Evolutionary conservation across 2,329 filamentous ascomycete species (phyloP), one percentile per base, ranked within the genome.

Genomic region (Colletotrichum lupini): DNA sequence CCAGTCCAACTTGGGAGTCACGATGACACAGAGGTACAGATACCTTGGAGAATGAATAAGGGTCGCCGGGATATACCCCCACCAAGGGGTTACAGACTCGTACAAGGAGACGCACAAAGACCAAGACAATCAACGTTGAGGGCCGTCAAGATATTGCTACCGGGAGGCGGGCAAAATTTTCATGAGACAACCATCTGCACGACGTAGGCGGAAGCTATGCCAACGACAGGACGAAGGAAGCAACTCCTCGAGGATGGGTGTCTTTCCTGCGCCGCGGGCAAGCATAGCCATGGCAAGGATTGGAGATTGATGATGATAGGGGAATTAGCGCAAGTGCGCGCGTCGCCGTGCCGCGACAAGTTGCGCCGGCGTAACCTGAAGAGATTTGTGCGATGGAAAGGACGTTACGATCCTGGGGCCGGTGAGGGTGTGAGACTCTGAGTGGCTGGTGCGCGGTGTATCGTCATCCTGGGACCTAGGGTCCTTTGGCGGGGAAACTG

Each of bases 201-300:
- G 37, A 35, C 58, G 66, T 24, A 56, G 52, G 24, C 52, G 49
- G 62, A 24, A 60, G 16, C 58, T 22, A 28, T 42, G 49, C 60
- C 70, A 42, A 57, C 59, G 35, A 60, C 46, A 30, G 22, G 24
- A 57, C 32, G 67, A 70, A 73, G 70, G 67, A 73, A 49, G 46
- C 70, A 57, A 57, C 55, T 73, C 70, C 55, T 65, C 16, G 46
- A 70, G 53, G 53, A 65, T 65, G 53, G 32, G 32, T 53, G 30
- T n/a, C 32, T 46, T 57, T 56, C 49, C 70, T 61, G 60, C 58
- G 70, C 70, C 70, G 60, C 70, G 26, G 26, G 46, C 70, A 66
- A 49, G 59, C 70, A 64, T 70, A 57, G 46, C 46, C 67, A 66
- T 70, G 67, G 49, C 70, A 70, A 60, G 70, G 67, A 11, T 72